Base-by-base conservation (phyloP, 129 eudicot species). In the Rutidosis leptorrhynchoides region DNA sequence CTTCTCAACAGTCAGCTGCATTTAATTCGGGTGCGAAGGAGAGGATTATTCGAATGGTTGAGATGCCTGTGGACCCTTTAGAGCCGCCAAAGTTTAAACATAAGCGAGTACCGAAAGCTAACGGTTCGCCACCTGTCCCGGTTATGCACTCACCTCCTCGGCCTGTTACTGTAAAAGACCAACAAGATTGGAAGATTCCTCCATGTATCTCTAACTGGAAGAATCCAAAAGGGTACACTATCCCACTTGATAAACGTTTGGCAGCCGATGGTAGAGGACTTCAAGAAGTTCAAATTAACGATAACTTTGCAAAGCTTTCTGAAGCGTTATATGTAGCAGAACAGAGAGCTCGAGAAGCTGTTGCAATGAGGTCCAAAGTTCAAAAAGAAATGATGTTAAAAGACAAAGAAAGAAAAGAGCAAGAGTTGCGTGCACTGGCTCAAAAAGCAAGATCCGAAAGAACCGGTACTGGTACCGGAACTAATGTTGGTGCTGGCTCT, bases 261-360 rank as follows among this genome's bases (percentile, higher is more conserved):
- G 98, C 98, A 17, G 98, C 95, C 0, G 98, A 92, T 80, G 98
- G 96, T 43, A 84, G 95, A 60, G 96, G 96, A 25, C 96, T 92
- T 22, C 96, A 92, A 62, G 96, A 92, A 45, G 98, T 92, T 24
- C 96, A 88, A 69, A 88, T 92, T 14, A 87, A 92, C 58, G 98
- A 92, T 49, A 87, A 85, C 35, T 92, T 88, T 62, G 96, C 96
- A 6, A 92, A 88, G 79, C 76, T 92, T 6, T 92, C 95, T 0
- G 96, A 92, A 73, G 90, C 96, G 22, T 42, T 92, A 45, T 92
- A 88, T 74, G 86, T 92, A 48, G 90, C 96, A 0, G 96, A 92
- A 55, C 96, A 87, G 74, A 88, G 82, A 72, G 96, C 98, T 6
- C 75, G 98, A 57, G 98, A 92, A 68, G 96, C 95, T 14, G 91